A percentile compares a stretch with the other conserved stretches of the same genome.
These are phyloP conservation scores for Fusarium cyanostomum DNA, from an alignment of 2,329 filamentous ascomycete species.

Conservation along the genomic window DNA sequence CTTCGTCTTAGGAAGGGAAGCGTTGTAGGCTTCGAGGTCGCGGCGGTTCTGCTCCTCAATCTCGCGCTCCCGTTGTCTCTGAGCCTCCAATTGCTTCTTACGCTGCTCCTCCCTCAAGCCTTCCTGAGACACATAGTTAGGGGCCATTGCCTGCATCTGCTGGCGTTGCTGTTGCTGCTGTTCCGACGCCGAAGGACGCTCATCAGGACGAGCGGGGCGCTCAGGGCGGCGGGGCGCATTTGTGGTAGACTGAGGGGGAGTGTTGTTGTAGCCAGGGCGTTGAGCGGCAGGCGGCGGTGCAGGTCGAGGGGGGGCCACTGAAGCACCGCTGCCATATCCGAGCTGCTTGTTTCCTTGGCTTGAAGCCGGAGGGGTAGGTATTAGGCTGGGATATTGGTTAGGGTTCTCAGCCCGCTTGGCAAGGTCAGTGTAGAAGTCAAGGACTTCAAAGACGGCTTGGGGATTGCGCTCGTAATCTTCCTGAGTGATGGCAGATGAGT, in stretches of 20 bases:
- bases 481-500: slow-evolving; percentile 96
- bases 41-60: slow-evolving; percentile 74
- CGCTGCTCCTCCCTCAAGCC: slow-evolving; percentile 65
- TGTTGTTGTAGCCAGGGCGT: slow-evolving; percentile 54
- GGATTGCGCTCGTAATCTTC: slow-evolving; percentile 99
- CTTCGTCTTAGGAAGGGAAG: slow-evolving; percentile 84
- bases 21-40: slow-evolving; percentile 89
- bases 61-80: slow-evolving; percentile 60
- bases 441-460: slow-evolving; percentile 81
- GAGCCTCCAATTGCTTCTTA: slow-evolving; percentile 69
- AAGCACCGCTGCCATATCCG: slow-evolving; percentile 64
- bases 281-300: slow-evolving; percentile 60
- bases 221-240: slow-evolving; percentile 57
- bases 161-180: slow-evolving; percentile 63
- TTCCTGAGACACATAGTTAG: slow-evolving; percentile 63
- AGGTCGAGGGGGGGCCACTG: slow-evolving; percentile 75
- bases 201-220: slow-evolving; percentile 46
- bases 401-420: slow-evolving; percentile 79
- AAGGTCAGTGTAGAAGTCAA: slow-evolving; percentile 87
- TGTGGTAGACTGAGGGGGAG: slow-evolving; percentile 50
- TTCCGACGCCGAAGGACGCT: slow-evolving; percentile 45
- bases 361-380: slow-evolving; percentile 70
- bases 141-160: slow-evolving; percentile 66
- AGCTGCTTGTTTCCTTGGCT: slow-evolving; percentile 70
- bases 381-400: slow-evolving; percentile 72